Conservation (phyloP, 2,329 filamentous ascomycete species). For the Pseudohalonectria lignicola region DNA sequence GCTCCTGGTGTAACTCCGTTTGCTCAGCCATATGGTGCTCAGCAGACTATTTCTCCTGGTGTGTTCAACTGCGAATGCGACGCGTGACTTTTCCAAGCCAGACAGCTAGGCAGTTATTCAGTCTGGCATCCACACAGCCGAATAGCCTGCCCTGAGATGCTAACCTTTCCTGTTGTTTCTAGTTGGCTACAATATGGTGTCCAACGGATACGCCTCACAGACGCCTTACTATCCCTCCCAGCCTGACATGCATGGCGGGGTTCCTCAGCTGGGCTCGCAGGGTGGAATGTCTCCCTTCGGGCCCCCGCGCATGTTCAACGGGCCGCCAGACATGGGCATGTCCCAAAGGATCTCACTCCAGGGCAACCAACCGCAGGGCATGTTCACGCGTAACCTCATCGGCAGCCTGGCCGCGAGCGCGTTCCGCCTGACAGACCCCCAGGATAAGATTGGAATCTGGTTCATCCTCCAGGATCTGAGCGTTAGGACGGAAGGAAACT, state of each 20-base stretch:
- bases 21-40: background rate
- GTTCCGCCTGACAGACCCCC: constrained; percentile 67
- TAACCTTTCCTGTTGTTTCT: background rate
- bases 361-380: constrained; percentile 50
- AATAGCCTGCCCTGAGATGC: no score
- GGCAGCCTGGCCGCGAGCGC: constrained; percentile 85
- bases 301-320: constrained; percentile 14
- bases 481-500: constrained; percentile 83
- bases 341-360: constrained; percentile 23
- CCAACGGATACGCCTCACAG: constrained; percentile 22
- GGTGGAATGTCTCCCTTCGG: constrained; percentile 15
- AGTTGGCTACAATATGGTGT: constrained; percentile 10
- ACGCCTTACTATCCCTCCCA: constrained; percentile 17
- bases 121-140: no score
- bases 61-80: no score
- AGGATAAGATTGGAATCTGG: constrained; percentile 83
- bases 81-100: no score
- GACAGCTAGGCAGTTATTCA: no score
- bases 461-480: constrained; percentile 94
- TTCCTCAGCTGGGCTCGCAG: constrained; percentile 8
- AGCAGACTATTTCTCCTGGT: constrained; percentile 1
- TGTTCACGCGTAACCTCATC: constrained; percentile 93
- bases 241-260: constrained; percentile 8
- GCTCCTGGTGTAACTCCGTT: constrained; percentile 1
- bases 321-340: constrained; percentile 19